These are phyloP conservation scores for Bolboschoenus planiculmis DNA, from an alignment of 176 grass and related monocot species.

Conservation along the genomic window DNA sequence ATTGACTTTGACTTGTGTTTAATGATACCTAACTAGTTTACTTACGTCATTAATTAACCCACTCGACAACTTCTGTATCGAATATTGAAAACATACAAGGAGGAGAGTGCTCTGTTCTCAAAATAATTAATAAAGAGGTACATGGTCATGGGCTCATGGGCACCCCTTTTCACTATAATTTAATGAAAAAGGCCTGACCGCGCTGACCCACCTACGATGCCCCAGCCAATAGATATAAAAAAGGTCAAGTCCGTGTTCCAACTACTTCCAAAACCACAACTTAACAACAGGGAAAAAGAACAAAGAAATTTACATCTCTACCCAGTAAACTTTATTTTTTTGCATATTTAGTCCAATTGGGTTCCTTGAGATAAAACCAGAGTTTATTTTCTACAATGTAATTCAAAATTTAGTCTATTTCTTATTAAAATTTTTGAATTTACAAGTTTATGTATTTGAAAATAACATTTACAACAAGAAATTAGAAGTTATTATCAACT, in stretches of 20 bases:
- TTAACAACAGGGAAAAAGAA: background rate
- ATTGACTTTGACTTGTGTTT: background rate
- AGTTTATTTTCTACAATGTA: background rate
- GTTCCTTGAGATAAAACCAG: background rate
- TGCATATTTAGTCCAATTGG: background rate
- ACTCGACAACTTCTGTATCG: background rate
- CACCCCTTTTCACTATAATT: background rate
- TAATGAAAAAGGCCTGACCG: constrained; percentile 13
- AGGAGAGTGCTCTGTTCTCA: background rate
- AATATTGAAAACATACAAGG: background rate
- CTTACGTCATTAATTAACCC: background rate
- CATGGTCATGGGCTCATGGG: background rate
- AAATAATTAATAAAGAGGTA: constrained; percentile 2
- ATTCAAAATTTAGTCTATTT: background rate
- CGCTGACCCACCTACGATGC: background rate
- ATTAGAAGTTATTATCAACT: background rate
- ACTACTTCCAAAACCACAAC: background rate
- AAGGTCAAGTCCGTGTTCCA: background rate
- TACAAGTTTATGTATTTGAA: background rate
- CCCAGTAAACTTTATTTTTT: background rate
- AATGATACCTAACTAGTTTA: background rate
- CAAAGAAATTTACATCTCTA: background rate
- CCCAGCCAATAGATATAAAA: background rate
- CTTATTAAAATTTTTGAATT: background rate
- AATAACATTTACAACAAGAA: background rate